A percentile compares a stretch with the other conserved stretches of the same genome.
Conservation (phyloP, 495 filamentous ascomycete species). For the Hypomontagnella submonticulosa region DNA sequence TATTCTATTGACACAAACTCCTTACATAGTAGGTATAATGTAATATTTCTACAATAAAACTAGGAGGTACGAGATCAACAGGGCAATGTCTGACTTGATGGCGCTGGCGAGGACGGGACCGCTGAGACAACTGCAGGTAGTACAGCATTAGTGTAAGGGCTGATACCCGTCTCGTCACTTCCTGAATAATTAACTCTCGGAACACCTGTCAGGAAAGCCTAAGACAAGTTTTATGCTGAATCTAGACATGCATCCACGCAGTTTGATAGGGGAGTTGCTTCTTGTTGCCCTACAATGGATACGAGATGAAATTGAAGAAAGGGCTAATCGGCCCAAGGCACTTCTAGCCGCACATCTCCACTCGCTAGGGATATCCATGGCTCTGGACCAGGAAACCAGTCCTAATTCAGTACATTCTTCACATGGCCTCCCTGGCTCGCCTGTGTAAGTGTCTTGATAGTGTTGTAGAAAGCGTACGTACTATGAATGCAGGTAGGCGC, state of each 20-base stretch:
- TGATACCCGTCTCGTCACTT: conserved; percentile 10
- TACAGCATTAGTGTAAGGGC: conserved; percentile 18
- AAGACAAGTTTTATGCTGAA: too few species aligned
- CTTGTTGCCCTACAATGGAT: conserved; percentile 1
- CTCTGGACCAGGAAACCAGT: conserved; percentile 22
- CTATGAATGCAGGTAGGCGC: conserved; percentile 16
- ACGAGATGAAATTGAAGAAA: conserved; percentile 25
- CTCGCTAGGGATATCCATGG: conserved; percentile 10
- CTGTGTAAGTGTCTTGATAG: conserved; percentile 2
- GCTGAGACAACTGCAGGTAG: conserved; percentile 11
- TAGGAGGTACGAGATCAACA: conserved; percentile 3
- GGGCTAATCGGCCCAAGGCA: conserved; percentile 24
- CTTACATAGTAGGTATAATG: too few species aligned
- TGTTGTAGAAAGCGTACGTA: too few species aligned
- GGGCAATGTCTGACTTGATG: neutral
- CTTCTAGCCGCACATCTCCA: conserved; percentile 30
- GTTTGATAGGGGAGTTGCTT: neutral
- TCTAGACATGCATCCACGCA: too few species aligned
- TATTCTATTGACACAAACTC: too few species aligned
- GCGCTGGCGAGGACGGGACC: conserved; percentile 1
- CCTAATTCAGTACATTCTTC: conserved; percentile 1
- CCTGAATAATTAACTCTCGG: neutral
- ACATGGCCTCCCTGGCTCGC: conserved; percentile 2
- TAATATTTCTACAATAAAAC: conserved; percentile 9
- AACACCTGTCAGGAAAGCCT: too few species aligned